Conservation (phyloP, 2,329 filamentous ascomycete species). For the Colletotrichum melonis region DNA sequence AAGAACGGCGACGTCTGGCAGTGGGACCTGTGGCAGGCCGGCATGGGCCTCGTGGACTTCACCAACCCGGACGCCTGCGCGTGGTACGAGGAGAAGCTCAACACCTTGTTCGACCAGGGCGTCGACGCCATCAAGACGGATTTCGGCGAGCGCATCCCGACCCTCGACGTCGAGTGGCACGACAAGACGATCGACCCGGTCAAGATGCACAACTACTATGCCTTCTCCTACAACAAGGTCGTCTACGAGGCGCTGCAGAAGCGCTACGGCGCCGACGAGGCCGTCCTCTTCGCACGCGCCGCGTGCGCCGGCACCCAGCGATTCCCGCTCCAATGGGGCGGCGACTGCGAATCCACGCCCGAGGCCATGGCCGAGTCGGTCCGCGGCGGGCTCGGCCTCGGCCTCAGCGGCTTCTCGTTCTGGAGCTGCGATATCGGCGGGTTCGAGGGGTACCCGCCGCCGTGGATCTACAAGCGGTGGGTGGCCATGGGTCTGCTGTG, state of each 20-base stretch:
- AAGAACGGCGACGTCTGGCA: slow-evolving; percentile 79
- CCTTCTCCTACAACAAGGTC: slow-evolving; percentile 77
- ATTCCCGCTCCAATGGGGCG: slow-evolving; percentile 79
- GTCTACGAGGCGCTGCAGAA: slow-evolving; percentile 74
- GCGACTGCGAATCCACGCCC: slow-evolving; percentile 79
- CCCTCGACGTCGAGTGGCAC: slow-evolving; percentile 72
- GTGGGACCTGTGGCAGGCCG: slow-evolving; percentile 82
- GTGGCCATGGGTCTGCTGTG: slow-evolving; percentile 80
- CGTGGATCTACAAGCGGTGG: slow-evolving; percentile 82
- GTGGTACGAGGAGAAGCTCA: slow-evolving; percentile 74
- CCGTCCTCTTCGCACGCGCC: slow-evolving; percentile 74
- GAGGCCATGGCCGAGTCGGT: slow-evolving; percentile 79
- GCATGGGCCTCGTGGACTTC: slow-evolving; percentile 80
- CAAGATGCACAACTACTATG: slow-evolving; percentile 82
- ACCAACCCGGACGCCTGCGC: slow-evolving; percentile 75
- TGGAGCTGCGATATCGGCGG: slow-evolving; percentile 80
- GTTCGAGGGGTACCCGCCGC: slow-evolving; percentile 75
- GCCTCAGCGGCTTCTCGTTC: slow-evolving; percentile 73
- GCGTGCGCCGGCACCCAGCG: slow-evolving; percentile 76
- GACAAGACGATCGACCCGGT: slow-evolving; percentile 68
- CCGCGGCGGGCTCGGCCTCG: slow-evolving; percentile 72
- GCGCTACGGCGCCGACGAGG: slow-evolving; percentile 62
- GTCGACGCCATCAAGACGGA: slow-evolving; percentile 82
- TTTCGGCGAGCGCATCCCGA: slow-evolving; percentile 79
- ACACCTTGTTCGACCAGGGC: slow-evolving; percentile 73